phyloP scores from a whole-genome alignment of 768 basidiomycete genomes.

The Tylopilus vinaceipallidus region DNA sequence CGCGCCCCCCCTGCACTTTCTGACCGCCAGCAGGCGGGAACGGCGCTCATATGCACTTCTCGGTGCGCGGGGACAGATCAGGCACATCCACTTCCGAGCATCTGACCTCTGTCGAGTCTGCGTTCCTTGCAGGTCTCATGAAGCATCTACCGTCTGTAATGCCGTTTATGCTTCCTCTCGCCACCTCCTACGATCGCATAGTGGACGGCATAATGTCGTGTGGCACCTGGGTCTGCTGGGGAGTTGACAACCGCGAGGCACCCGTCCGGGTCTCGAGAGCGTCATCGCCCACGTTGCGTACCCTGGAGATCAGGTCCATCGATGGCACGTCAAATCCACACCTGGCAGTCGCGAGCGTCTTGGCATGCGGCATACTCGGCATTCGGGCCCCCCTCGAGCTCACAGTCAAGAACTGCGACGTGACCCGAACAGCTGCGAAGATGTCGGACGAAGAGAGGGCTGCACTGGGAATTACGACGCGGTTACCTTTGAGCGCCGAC shows the following conservation, averaged over 20 bases:
- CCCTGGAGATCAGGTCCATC: slow-evolving; percentile 60
- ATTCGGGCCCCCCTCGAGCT: slow-evolving; percentile 42
- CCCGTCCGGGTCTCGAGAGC: slow-evolving; percentile 56
- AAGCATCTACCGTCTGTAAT: slow-evolving; percentile 53
- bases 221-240: slow-evolving; percentile 69
- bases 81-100: slow-evolving; percentile 20
- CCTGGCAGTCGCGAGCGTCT: slow-evolving; percentile 53
- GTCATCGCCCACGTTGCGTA: slow-evolving; percentile 40
- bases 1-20: background rate
- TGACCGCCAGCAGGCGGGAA: slow-evolving; percentile 41
- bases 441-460: slow-evolving; percentile 45
- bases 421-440: slow-evolving; percentile 34
- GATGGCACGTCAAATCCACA: slow-evolving; percentile 67
- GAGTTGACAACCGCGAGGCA: slow-evolving; percentile 65
- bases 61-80: slow-evolving; percentile 45
- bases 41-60: slow-evolving; percentile 64
- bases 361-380: slow-evolving; percentile 54
- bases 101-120: slow-evolving; percentile 46
- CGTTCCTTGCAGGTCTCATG: slow-evolving; percentile 62
- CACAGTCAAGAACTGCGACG: slow-evolving; percentile 36
- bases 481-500: slow-evolving; percentile 49
- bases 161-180: slow-evolving; percentile 56
- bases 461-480: slow-evolving; percentile 44
- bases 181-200: slow-evolving; percentile 63
- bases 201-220: slow-evolving; percentile 67